Percentiles rank a stretch among this genome's conserved stretches.
Evolutionary conservation across 2,329 filamentous ascomycete genomes (phyloP).

Genomic region (Paecilomyces sp.): DNA sequence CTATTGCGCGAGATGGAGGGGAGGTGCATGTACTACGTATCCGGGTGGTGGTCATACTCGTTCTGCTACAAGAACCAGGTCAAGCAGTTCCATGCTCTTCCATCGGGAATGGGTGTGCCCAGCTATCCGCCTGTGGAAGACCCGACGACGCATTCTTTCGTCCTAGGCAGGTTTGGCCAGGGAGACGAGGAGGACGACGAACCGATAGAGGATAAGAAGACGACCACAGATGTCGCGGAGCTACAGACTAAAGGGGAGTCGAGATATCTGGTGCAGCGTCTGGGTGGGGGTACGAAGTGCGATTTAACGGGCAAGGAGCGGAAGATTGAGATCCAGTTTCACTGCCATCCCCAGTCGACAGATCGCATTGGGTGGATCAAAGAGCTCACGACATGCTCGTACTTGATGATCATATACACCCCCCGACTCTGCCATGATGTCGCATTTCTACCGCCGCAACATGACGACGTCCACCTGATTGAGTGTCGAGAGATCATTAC

Average conservation of each 20-base stretch:
- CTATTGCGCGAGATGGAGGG: constrained; percentile 70
- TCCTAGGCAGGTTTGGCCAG: constrained; percentile 58
- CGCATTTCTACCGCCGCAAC: constrained; percentile 74
- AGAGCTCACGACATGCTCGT: constrained; percentile 82
- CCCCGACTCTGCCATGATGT: constrained; percentile 81
- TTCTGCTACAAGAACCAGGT: constrained; percentile 88
- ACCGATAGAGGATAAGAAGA: constrained; percentile 19
- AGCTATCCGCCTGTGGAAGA: constrained; percentile 69
- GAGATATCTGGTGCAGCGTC: constrained; percentile 75
- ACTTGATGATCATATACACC: constrained; percentile 88
- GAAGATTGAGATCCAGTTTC: constrained; percentile 72
- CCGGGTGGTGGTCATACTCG: constrained; percentile 93
- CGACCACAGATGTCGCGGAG: constrained; percentile 47
- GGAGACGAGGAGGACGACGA: constrained; percentile 23
- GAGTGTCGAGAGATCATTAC: constrained; percentile 65
- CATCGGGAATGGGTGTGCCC: constrained; percentile 60
- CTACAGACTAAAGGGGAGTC: constrained; percentile 77
- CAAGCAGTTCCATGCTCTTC: constrained; percentile 81
- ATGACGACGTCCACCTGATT: constrained; percentile 69
- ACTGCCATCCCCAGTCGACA: constrained; percentile 68
- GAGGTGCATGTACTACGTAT: constrained; percentile 73
- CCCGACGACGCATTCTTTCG: constrained; percentile 65
- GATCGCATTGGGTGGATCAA: constrained; percentile 88
- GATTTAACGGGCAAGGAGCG: constrained; percentile 77
- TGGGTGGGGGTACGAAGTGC: constrained; percentile 73